Evolutionary conservation across 371 early-diverging fungal genomes (phyloP), one percentile per base, ranked within the genome.

Genomic region (Actinomucor elegans): DNA sequence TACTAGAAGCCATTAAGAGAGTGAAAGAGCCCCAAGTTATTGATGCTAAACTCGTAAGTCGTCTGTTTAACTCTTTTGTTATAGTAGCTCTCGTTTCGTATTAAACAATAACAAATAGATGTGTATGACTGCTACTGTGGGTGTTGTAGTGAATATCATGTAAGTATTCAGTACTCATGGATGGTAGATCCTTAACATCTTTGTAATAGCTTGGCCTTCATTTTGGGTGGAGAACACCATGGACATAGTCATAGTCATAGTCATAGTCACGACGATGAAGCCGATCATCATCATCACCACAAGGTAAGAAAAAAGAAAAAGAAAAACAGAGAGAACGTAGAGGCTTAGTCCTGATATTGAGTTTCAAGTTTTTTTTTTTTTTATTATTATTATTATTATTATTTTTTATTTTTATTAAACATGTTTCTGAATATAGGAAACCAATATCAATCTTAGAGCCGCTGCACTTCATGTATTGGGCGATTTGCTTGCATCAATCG

Each of bases 401-500:
- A n/a, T n/a, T n/a, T n/a, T n/a, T n/a, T n/a, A n/a, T n/a, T n/a
- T n/a, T n/a, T n/a, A n/a, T n/a, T n/a, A n/a, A n/a, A n/a, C n/a
- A n/a, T n/a, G n/a, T n/a, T n/a, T n/a, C n/a, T n/a, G n/a, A n/a
- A n/a, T 29, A 15, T 28, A 79, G 77, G 75, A 78, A 62, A 38
- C 66, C 28, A 89, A 84, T 46, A 76, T 90, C 51, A 89, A 89
- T 59, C 74, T 90, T 37, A 71, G 83, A 20, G 86, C 91, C 26
- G 87, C 90, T 6, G 77, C 81, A 40, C 73, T 87, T 45, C 93
- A 94, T 64, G 92, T 92, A 17, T 60, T 94, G 20, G 93, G 93
- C n/a, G 95, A 94, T 68, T 64, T 93, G 20, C 65, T 93, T 10
- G 87, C 87, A 2, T 90, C 92, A 9, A 66, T 92, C 27, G 95